Conservation (phyloP, 1,139 yeast genomes). For the Geotrichum carabidarum region DNA sequence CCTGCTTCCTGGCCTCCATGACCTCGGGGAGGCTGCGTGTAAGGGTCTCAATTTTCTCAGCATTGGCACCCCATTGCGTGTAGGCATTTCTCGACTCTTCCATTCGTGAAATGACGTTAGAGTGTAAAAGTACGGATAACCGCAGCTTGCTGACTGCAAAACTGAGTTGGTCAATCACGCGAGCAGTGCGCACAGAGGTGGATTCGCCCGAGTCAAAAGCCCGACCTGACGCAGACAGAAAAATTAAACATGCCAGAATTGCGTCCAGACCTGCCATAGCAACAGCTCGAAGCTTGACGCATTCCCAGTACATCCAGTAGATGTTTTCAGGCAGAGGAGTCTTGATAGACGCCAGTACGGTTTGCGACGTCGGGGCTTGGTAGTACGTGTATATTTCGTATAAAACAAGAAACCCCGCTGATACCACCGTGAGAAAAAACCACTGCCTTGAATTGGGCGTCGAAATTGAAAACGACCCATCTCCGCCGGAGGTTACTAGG, state of each 20-base stretch:
- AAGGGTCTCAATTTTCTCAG: not conserved
- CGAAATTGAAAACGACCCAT: slow-evolving; percentile 5
- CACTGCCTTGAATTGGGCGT: slow-evolving; percentile 22
- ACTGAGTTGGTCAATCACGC: slow-evolving; percentile 6
- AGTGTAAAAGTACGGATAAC: slow-evolving; percentile 16
- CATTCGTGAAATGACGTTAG: slow-evolving; percentile 15
- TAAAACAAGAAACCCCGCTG: slow-evolving; percentile 11
- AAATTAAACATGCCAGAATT: slow-evolving; percentile 22
- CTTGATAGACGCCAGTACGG: slow-evolving; percentile 1
- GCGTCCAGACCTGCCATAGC: slow-evolving; percentile 21
- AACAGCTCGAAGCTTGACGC: slow-evolving; percentile 20
- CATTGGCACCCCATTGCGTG: slow-evolving; percentile 14
- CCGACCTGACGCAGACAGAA: slow-evolving; percentile 26
- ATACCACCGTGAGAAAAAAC: slow-evolving; percentile 18
- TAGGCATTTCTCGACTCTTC: slow-evolving; percentile 13
- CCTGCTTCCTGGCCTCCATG: slow-evolving; percentile 16
- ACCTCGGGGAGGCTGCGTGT: slow-evolving; percentile 6
- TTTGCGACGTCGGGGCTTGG: slow-evolving; percentile 15
- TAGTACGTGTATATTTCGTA: slow-evolving; percentile 19
- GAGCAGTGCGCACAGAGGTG: slow-evolving; percentile 6
- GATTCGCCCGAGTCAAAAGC: slow-evolving; percentile 21
- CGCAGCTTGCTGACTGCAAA: slow-evolving; percentile 11
- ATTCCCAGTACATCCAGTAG: slow-evolving; percentile 26
- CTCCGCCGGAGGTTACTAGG: slow-evolving; percentile 22
- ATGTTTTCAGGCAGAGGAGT: slow-evolving; percentile 18